phyloP scores from a whole-genome alignment of 1,284 basidiomycete species.

The Polyporus tsugae region DNA sequence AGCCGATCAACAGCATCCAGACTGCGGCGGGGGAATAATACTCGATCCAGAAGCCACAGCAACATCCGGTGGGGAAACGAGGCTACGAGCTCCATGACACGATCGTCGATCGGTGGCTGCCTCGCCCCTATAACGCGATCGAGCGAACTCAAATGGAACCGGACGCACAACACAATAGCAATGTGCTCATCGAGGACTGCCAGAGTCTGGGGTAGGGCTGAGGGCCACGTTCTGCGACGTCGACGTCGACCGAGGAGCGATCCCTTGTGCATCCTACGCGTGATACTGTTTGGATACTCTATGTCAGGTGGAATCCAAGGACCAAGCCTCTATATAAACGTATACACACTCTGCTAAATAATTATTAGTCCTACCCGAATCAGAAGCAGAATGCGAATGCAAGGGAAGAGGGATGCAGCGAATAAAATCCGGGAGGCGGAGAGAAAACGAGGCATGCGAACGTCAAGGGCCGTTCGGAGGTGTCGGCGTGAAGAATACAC shows the following conservation, averaged over 20 bases:
- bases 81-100: not conserved
- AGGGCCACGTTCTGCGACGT: no score
- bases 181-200: not conserved
- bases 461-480: not conserved
- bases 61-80: not conserved
- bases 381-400: not conserved
- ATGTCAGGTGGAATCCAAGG: not conserved
- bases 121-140: not conserved
- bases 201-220: no score
- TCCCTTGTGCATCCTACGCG: not conserved
- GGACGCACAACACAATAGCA: no score
- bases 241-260: no score
- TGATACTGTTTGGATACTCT: not conserved
- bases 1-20: not conserved
- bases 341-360: not conserved
- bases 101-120: not conserved
- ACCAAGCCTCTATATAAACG: not conserved
- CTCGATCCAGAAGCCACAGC: not conserved
- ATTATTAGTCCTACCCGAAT: constrained; percentile 1
- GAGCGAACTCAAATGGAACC: no score
- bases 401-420: not conserved
- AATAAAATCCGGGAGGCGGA: not conserved
- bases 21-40: no score
- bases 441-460: constrained; percentile 3
- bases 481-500: not conserved